Evolutionary conservation across 2,329 filamentous ascomycete species (phyloP).

Genomic region (Colletotrichum godetiae): DNA sequence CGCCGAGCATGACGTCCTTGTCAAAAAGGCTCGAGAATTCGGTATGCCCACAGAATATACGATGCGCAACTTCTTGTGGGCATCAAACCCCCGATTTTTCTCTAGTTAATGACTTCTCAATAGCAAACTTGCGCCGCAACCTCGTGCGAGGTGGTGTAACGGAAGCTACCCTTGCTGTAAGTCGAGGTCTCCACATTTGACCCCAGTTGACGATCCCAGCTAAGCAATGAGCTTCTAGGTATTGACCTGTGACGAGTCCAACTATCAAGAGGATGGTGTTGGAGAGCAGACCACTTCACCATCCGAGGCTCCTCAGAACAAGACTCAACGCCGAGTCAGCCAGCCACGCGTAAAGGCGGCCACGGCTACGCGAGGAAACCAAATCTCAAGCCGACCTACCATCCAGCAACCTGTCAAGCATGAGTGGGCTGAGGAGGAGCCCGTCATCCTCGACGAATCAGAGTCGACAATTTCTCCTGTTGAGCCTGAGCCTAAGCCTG

Average conservation of each 20-base stretch:
- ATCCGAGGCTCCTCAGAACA: neutral
- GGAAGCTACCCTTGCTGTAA: slow-evolving; percentile 58
- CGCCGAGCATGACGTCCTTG: slow-evolving; percentile 70
- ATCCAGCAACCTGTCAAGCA: neutral
- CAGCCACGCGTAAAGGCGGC: neutral
- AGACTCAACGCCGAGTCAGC: neutral
- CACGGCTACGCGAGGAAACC: neutral
- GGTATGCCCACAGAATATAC: slow-evolving; percentile 52
- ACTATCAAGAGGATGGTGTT: slow-evolving; percentile 21
- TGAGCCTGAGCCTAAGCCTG: neutral
- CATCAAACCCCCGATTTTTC: neutral
- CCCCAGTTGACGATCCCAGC: neutral
- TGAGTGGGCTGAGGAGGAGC: slow-evolving; percentile 16
- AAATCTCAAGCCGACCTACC: neutral
- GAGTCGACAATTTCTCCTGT: neutral
- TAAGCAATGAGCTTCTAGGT: slow-evolving; percentile 19
- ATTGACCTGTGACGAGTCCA: slow-evolving; percentile 35
- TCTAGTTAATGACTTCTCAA: slow-evolving; percentile 25
- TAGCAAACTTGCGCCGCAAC: slow-evolving; percentile 60
- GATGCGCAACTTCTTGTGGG: neutral
- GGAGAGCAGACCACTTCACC: neutral
- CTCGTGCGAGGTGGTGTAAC: slow-evolving; percentile 61
- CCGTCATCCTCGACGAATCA: neutral
- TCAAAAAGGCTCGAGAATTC: slow-evolving; percentile 64
- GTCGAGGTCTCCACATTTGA: slow-evolving; percentile 37